phyloP scores from a whole-genome alignment of 2,329 filamentous ascomycete genomes.

The Penicillium sp. region DNA sequence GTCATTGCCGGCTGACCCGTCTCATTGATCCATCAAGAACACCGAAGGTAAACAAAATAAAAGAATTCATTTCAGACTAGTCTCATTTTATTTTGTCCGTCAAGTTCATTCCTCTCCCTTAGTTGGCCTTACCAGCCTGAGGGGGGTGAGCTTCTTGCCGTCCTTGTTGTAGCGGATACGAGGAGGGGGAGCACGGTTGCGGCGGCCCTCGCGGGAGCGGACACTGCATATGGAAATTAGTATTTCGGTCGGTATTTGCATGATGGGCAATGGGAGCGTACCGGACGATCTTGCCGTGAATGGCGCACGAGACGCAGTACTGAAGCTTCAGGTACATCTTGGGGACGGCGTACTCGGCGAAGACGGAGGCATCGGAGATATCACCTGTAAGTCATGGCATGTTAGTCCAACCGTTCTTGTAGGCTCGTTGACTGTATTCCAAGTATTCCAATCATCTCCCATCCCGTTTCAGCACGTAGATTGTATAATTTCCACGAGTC shows the following conservation, averaged over 20 bases:
- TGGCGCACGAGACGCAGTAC: slow-evolving; percentile 99
- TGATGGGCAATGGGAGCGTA: slow-evolving; percentile 53
- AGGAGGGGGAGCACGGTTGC: slow-evolving; percentile 97
- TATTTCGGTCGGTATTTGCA: slow-evolving; percentile 2
- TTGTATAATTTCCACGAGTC: not conserved
- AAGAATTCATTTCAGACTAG: slow-evolving; percentile 36
- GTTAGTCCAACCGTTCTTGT: slow-evolving; percentile 5
- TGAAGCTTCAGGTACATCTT: slow-evolving; percentile 99
- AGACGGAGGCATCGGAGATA: slow-evolving; percentile 99
- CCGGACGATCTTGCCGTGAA: slow-evolving; percentile 99
- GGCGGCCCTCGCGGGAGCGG: slow-evolving; percentile 90
- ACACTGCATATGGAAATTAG: slow-evolving; percentile 58
- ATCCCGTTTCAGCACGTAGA: not conserved
- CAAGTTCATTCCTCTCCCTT: slow-evolving; percentile 30
- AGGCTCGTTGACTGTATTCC: not conserved
- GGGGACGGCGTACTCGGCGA: slow-evolving; percentile 97
- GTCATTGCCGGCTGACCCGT: slow-evolving; percentile 7
- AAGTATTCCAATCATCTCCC: too few relatives aligned
- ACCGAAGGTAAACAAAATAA: slow-evolving; percentile 33
- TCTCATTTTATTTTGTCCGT: slow-evolving; percentile 34
- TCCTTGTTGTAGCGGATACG: slow-evolving; percentile 99
- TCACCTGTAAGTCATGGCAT: slow-evolving; percentile 62
- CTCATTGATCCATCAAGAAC: slow-evolving; percentile 22
- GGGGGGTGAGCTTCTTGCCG: slow-evolving; percentile 97
- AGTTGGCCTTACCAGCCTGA: slow-evolving; percentile 62